A percentile compares a stretch with the other conserved stretches of the same genome.
These are phyloP conservation scores for Penicillium nucicola DNA, from an alignment of 495 filamentous ascomycete genomes.

Conservation along the genomic window DNA sequence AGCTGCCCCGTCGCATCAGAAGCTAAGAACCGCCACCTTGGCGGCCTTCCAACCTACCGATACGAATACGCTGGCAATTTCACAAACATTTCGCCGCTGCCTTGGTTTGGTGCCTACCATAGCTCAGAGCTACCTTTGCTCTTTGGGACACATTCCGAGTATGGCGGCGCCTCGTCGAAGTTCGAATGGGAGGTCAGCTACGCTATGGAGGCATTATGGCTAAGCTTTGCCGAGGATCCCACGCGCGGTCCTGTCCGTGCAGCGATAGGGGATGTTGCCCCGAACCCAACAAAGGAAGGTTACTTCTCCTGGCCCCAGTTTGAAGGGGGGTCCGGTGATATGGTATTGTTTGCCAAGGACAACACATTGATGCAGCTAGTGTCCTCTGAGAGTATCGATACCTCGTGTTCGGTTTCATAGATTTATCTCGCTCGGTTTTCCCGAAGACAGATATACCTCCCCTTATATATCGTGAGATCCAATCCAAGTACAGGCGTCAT, in stretches of 20 bases:
- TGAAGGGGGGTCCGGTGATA: not conserved
- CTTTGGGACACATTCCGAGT: not conserved
- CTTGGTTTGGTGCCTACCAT: no score
- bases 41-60: not conserved
- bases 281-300: conserved; percentile 2
- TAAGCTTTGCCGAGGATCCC: conserved; percentile 7
- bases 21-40: conserved; percentile 7
- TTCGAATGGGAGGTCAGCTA: conserved; percentile 17
- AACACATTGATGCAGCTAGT: conserved; percentile 7
- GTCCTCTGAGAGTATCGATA: conserved; percentile 26
- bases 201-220: conserved; percentile 8
- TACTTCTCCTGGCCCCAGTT: conserved; percentile 7
- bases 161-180: conserved; percentile 8
- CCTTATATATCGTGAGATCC: no score
- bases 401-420: no score
- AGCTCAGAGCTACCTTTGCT: no score
- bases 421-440: no score
- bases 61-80: no score
- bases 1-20: conserved; percentile 11
- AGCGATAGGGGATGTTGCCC: not conserved
- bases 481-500: no score
- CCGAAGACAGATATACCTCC: no score
- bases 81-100: no score
- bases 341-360: conserved; percentile 5
- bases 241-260: not conserved